These are phyloP conservation scores for Sechiopsis laciniata DNA, from an alignment of 306 rosid species.

Conservation along the genomic window DNA sequence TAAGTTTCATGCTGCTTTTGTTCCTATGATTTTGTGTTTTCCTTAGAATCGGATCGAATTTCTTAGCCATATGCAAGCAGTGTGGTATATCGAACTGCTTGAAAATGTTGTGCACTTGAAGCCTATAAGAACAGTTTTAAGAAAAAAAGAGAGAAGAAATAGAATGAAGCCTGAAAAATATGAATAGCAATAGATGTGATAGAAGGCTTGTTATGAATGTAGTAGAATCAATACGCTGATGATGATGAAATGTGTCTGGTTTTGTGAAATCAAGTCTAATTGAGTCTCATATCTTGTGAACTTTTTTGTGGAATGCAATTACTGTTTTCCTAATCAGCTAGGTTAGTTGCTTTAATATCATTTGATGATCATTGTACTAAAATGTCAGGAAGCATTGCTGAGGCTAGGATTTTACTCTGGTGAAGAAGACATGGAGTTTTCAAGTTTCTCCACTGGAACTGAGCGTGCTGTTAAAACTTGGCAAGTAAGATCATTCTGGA, in stretches of 20 bases:
- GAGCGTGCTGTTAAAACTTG: slow-evolving; percentile 95
- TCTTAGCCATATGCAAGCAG: background rate
- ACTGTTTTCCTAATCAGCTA: background rate
- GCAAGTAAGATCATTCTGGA: slow-evolving; percentile 57
- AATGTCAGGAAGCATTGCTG: slow-evolving; percentile 63
- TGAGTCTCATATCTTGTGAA: slow-evolving; percentile 1
- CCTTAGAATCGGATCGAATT: background rate
- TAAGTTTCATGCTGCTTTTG: slow-evolving; percentile 5
- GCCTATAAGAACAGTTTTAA: background rate
- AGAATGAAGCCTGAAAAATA: background rate
- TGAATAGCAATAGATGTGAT: background rate
- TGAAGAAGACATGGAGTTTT: slow-evolving; percentile 83
- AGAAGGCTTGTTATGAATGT: background rate
- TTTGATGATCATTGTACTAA: slow-evolving; percentile 6
- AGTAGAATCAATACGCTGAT: background rate
- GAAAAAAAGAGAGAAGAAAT: background rate
- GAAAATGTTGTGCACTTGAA: too few relatives aligned
- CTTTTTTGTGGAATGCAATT: background rate
- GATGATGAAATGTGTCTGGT: background rate
- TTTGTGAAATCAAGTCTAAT: background rate
- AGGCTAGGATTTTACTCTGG: slow-evolving; percentile 83
- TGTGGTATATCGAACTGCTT: background rate
- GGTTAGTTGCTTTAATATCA: background rate
- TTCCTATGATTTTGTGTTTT: background rate
- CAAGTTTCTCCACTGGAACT: slow-evolving; percentile 76